Base-by-base conservation (phyloP, 495 filamentous ascomycete species). In the Neurospora tetraspora region DNA sequence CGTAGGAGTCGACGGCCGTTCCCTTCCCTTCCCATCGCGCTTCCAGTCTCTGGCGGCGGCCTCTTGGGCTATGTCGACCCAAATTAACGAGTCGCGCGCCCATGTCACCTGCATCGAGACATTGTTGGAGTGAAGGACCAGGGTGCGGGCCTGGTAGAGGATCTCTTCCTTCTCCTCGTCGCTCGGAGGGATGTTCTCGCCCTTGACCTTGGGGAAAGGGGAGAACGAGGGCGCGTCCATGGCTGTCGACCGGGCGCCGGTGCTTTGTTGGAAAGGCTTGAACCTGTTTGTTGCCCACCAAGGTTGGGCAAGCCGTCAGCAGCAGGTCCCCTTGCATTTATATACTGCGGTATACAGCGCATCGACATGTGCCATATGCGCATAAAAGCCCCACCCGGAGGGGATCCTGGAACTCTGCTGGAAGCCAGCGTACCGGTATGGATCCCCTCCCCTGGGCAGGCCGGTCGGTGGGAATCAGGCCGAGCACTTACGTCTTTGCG, bases 91-190 rank as follows among this genome's bases (percentile, higher is more conserved):
- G 82, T 98, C 96, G 79, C 97, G 91, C 47, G 96, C 96, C 96
- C 96, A 99, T 39, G 92, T 91, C 73, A 99, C 84, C 85, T 99
- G 96, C 91, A 97, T 95, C 73, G 97, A 91, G 40, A 95, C 94
- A 78, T 99, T 94, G 75, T 96, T 94, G 40, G 96, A 98, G 74
- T 93, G 94, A 73, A 99, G 85, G 23, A 99, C 94, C 59, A 91
- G 86, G 72, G 90, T 81, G 45, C 96, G 91, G 47, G 93, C 93
- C 78, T 89, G 89, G 80, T 96, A 94, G 40, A 99, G 83, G 70
- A 91, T 93, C 18, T 90, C 89, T 78, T 97, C 96, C 78, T 95
- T 92, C 80, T 98, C 93, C 74, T 98, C 95, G 82, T 97, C 94
- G 74, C 93, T 94, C 3, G 93, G 93, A 18, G 96, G 96, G 9